These are phyloP conservation scores for Paecilomyces sp. DNA, from an alignment of 2,329 filamentous ascomycete genomes.

Conservation along the genomic window DNA sequence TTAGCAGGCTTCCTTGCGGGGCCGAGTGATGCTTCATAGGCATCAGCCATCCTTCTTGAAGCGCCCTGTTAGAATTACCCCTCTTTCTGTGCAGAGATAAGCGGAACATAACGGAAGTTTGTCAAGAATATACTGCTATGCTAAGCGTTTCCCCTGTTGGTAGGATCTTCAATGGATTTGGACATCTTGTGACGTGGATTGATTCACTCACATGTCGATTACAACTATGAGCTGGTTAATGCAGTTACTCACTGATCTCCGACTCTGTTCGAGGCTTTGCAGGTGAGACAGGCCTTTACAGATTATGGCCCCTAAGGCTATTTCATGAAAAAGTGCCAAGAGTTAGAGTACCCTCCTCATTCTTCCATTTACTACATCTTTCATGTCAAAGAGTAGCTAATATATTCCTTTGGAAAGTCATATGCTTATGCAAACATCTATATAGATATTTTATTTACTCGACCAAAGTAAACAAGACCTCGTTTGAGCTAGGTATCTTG, in stretches of 20 bases:
- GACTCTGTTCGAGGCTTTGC: no score
- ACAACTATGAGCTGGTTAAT: no score
- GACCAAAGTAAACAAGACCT: background rate
- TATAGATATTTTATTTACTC: background rate
- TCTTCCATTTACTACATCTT: no score
- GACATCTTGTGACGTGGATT: background rate
- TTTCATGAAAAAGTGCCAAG: no score
- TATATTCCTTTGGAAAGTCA: no score
- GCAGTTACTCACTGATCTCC: no score
- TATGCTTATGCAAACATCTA: background rate
- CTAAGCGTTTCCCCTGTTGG: background rate
- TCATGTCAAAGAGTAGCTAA: no score
- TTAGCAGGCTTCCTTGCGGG: conserved; percentile 14
- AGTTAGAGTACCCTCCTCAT: no score
- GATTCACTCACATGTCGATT: background rate
- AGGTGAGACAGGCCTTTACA: no score
- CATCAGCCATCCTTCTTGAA: conserved; percentile 13
- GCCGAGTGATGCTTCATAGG: conserved; percentile 11
- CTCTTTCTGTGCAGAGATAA: background rate
- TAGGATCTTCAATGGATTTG: background rate
- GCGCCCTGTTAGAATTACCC: conserved; percentile 12
- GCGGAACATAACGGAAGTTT: background rate
- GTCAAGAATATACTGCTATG: background rate
- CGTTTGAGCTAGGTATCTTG: background rate
- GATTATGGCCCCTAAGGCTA: no score